Conservation (phyloP, 1,139 yeast genomes). For the Sugiyamaella pinicola region DNA sequence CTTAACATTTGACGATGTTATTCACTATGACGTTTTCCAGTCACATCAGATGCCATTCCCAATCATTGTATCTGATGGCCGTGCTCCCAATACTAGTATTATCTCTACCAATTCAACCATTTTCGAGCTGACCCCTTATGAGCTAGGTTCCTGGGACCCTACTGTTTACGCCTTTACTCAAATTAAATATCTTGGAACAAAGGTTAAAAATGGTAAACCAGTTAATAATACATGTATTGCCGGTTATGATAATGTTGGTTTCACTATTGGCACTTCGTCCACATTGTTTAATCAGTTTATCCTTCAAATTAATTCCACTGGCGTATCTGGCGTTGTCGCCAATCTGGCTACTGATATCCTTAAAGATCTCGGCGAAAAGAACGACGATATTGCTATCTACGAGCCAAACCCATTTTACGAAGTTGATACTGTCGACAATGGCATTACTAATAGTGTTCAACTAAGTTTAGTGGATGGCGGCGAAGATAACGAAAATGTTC, state of each 20-base stretch:
- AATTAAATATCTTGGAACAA: slow-evolving; percentile 71
- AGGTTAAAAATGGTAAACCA: slow-evolving; percentile 56
- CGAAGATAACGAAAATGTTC: slow-evolving; percentile 78
- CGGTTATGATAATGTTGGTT: slow-evolving; percentile 80
- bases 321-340: slow-evolving; percentile 53
- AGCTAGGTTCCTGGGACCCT: slow-evolving; percentile 88
- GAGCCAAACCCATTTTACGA: slow-evolving; percentile 75
- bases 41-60: slow-evolving; percentile 86
- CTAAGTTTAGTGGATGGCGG: slow-evolving; percentile 84
- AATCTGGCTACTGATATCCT: slow-evolving; percentile 43
- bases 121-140: slow-evolving; percentile 82
- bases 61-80: slow-evolving; percentile 79
- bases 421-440: slow-evolving; percentile 35
- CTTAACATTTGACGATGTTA: slow-evolving; percentile 65
- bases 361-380: slow-evolving; percentile 33
- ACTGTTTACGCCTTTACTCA: slow-evolving; percentile 71
- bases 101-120: slow-evolving; percentile 69
- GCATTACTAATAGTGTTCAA: slow-evolving; percentile 32
- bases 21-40: slow-evolving; percentile 56
- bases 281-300: slow-evolving; percentile 73
- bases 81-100: slow-evolving; percentile 62
- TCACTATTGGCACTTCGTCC: slow-evolving; percentile 75
- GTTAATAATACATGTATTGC: slow-evolving; percentile 50
- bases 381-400: slow-evolving; percentile 68
- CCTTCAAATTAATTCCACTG: slow-evolving; percentile 58